Base-by-base conservation (phyloP, 306 rosid species). In the Herpetospermum pedunculosum region DNA sequence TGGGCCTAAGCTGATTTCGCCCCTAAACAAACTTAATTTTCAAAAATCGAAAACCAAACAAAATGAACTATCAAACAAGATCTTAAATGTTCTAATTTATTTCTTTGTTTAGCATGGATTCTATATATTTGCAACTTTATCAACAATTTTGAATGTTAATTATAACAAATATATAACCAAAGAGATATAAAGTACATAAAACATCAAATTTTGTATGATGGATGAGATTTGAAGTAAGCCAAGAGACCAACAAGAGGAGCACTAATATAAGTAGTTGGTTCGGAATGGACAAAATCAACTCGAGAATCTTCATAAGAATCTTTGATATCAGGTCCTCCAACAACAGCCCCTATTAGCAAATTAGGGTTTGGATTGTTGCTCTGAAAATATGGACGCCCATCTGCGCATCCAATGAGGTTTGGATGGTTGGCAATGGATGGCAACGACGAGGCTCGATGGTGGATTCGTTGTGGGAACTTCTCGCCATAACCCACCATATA, bases 221-320 rank as follows among this genome's bases (percentile, higher is more conserved):
- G 21, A 55, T 49, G 55, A 8, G 46, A 25, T 30, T 30, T 19
- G 30, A 10, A 52, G 38, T 70, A 67, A 67, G 72, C 48, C 34
- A 67, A 67, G 49, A 67, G 50, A 8, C 88, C 92, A 72, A 88
- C 85, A 47, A 88, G 85, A 2, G 92, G 92, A 6, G 92, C 92
- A 80, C 85, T 88, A 49, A 88, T 85, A 14, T 85, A 87, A 6
- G 92, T 87, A 13, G 92, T 87, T 18, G 92, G 92, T 67, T 87
- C 89, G 1, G 92, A 83, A 57, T 63, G 67, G 14, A 69, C 79
- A 81, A 70, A 88, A 80, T 85, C 89, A 67, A 43, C 77, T 70
- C 92, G 73, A 9, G 86, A 83, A 75, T 88, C 89, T 32, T 3
- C 75, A 38, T 71, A 88, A 8, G 50, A 54, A 72, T 88, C 89